Percentiles rank a stretch among this genome's conserved stretches.
These are phyloP conservation scores for Talaromyces wortmannii DNA, from an alignment of 495 filamentous ascomycete genomes.

Conservation along the genomic window DNA sequence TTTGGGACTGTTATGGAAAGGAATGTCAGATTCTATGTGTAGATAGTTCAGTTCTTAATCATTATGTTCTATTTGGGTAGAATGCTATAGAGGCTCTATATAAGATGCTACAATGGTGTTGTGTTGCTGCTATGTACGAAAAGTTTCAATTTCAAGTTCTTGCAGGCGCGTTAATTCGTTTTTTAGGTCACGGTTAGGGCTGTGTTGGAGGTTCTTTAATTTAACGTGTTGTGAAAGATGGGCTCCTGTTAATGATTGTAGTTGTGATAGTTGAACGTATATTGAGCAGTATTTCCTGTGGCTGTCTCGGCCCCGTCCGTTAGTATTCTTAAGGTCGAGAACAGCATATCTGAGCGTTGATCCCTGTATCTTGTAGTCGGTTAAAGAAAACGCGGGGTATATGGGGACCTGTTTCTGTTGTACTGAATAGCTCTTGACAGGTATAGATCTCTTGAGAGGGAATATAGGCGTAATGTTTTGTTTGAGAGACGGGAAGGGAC, in stretches of 20 bases:
- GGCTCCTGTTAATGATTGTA: conserved; percentile 6
- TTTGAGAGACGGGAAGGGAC: conserved; percentile 2
- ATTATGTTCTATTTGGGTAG: no score
- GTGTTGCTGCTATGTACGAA: not conserved
- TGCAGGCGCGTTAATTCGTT: conserved; percentile 7
- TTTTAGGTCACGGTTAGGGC: conserved; percentile 3
- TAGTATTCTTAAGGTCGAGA: conserved; percentile 9
- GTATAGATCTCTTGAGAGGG: conserved; percentile 9
- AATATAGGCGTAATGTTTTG: conserved; percentile 3
- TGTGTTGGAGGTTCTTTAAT: conserved; percentile 5
- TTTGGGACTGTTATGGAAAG: no score
- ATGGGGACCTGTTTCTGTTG: conserved; percentile 8
- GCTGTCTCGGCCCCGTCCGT: not conserved
- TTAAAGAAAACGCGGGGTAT: conserved; percentile 9
- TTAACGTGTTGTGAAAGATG: conserved; percentile 8
- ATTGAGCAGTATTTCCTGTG: conserved; percentile 9
- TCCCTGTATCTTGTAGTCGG: conserved; percentile 12
- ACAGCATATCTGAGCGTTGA: conserved; percentile 5
- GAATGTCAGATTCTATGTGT: no score
- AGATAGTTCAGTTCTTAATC: no score
- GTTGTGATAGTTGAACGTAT: conserved; percentile 10
- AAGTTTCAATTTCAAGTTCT: not conserved
- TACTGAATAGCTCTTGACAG: conserved; percentile 11
- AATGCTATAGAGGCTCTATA: no score
- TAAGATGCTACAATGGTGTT: no score